phyloP scores from a whole-genome alignment of 805 yeast genomes.

The Metschnikowia shivogae region DNA sequence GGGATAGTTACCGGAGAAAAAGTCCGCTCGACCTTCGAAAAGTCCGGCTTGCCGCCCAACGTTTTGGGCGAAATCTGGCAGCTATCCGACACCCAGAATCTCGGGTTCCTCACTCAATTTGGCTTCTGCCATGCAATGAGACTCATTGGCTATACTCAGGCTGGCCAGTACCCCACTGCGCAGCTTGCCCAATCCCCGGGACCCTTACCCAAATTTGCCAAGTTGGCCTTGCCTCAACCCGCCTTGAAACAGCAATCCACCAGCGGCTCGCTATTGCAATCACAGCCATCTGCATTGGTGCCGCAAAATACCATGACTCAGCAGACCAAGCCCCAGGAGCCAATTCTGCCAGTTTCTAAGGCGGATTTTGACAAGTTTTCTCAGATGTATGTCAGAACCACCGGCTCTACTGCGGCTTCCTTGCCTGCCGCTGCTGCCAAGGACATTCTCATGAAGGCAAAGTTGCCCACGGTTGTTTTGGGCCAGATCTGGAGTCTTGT shows the following conservation, averaged over 20 bases:
- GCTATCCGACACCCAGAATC: conserved; percentile 81
- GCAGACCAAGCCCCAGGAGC: conserved; percentile 24
- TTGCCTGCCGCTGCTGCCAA: conserved; percentile 79
- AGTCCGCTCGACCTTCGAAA: conserved; percentile 78
- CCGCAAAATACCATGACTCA: conserved; percentile 31
- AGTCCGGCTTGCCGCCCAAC: conserved; percentile 75
- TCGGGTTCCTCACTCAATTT: conserved; percentile 75
- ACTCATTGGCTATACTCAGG: conserved; percentile 81
- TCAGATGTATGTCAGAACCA: conserved; percentile 68
- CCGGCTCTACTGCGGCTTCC: conserved; percentile 48
- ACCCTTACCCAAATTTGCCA: conserved; percentile 59
- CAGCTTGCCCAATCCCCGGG: conserved; percentile 54
- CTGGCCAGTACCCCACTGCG: conserved; percentile 54
- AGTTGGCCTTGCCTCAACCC: conserved; percentile 19
- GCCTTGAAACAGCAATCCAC: conserved; percentile 35
- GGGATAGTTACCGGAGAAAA: conserved; percentile 88
- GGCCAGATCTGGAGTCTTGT: conserved; percentile 89
- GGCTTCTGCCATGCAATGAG: conserved; percentile 87
- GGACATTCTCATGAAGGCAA: conserved; percentile 84
- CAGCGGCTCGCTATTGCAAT: conserved; percentile 37
- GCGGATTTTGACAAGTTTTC: conserved; percentile 61
- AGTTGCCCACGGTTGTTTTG: conserved; percentile 67
- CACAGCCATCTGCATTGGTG: conserved; percentile 35
- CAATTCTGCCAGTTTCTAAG: conserved; percentile 42
- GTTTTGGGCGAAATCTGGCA: conserved; percentile 91